Evolutionary conservation across 768 basidiomycete genomes (phyloP), one percentile per base, ranked within the genome.

Genomic region (Auriscalpium orientale): DNA sequence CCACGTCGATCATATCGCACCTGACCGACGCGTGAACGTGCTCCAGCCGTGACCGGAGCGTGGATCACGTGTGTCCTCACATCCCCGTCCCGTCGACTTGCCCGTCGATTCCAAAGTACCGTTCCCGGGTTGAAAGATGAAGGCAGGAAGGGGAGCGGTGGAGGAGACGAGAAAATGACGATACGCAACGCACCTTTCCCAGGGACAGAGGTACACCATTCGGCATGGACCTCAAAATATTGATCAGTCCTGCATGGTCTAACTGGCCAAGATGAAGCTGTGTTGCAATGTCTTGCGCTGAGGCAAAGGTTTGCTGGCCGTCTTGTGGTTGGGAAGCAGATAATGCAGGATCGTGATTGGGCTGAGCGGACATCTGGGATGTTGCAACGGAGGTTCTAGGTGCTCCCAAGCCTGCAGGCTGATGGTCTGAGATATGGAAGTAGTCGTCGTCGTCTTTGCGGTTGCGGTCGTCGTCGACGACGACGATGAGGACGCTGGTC

Each of bases 21-120:
- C 60, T 61, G 58, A 59, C 60, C 22, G 48, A 58, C 49, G 51
- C 60, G 60, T 51, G 53, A 61, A 61, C 60, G 60, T 61, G 60
- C 60, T 54, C 51, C 46, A 61, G 50, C 54, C 60, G 60, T 61
- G 60, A 61, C 60, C 60, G 22, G 21, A 43, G 8, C 51, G 50
- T 35, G 40, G 48, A 61, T 61, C 60, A 61, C 60, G 60, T 61
- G 51, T 18, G 28, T 28, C 28, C 28, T 28, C 28, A 28, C 28
- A 28, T 28, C 28, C 28, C 28, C 28, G 28, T 28, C 28, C 28
- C 28, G 28, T 28, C 28, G 28, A 28, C 28, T 28, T 28, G 28
- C 28, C 28, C 28, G 28, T 28, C 28, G 7, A 28, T 28, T 28
- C 28, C 28, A 4, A 28, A 28, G 44, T 21, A 9, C 44, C 44